phyloP scores from a whole-genome alignment of 305 asterid species.

The Ajuga reptans region DNA sequence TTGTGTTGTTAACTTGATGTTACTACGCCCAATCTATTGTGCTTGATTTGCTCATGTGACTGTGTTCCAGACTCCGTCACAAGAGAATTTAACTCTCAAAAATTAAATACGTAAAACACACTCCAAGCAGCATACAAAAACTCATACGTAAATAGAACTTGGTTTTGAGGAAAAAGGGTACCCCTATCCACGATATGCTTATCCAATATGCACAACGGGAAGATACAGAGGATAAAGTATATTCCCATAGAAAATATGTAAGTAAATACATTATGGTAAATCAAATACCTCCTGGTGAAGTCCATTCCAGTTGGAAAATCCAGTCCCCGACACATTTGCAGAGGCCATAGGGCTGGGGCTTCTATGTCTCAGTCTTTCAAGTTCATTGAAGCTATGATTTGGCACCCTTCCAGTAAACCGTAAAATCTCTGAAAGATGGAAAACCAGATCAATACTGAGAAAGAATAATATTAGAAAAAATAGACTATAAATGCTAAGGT shows the following conservation, averaged over 20 bases:
- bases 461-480: background rate
- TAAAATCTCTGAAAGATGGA: conserved; percentile 51
- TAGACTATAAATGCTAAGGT: background rate
- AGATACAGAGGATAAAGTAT: background rate
- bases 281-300: conserved; percentile 64
- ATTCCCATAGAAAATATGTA: background rate
- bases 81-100: background rate
- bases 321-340: conserved; percentile 54
- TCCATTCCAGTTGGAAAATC: conserved; percentile 78
- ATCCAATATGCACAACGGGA: background rate
- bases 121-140: background rate
- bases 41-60: background rate
- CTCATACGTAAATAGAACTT: background rate
- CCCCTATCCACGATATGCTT: background rate
- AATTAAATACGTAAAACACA: background rate
- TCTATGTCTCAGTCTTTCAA: conserved; percentile 82
- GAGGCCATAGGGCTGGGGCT: conserved; percentile 99
- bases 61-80: background rate
- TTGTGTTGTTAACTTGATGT: background rate
- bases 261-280: background rate
- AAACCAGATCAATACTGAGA: background rate
- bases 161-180: background rate
- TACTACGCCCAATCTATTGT: background rate
- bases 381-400: conserved; percentile 72
- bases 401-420: conserved; percentile 76